Base-by-base conservation (phyloP, 495 filamentous ascomycete genomes). In the Aspergillus diversus region DNA sequence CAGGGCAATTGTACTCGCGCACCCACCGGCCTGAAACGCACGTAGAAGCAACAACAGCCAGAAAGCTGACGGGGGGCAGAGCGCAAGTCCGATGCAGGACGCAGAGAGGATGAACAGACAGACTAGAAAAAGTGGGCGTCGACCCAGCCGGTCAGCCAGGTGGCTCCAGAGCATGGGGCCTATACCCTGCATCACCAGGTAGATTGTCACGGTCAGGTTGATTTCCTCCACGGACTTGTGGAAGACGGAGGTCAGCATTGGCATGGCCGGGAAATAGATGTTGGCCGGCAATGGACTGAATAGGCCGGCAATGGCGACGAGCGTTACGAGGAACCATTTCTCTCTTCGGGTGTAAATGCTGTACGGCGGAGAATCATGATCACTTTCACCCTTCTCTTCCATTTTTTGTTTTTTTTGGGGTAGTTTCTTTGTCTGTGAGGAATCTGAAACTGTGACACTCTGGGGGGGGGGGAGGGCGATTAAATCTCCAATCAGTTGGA, bases 1-100 rank as follows among this genome's bases (percentile, higher is more conserved):
- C 16, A 85, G 69, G 7, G 80, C 78, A 5, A 83, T 69, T 0
- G 76, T 82, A 7, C 71, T 71, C 60, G 72, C 73, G 58, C 69
- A 71, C 5, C 79, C 79, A 42, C 73, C 66, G 37, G 75, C 78
- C 51, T 82, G 79, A 0, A 82, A 21, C 27, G 71, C 74, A 0
- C 79, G 67, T 5, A 82, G 74, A 17, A 78, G 66, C 6, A 81
- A 34, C 0, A 82, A 61, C 39, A 43, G 39, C 39, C 39, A 43
- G 1, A 72, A 74, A 0, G 74, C 70, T 56, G 74, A 82, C 32
- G 65, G 71, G 43, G 70, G 72, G 53, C 80, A 76, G 7, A 81
- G 35, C 5, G 71, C 77, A 8, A 82, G 69, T 9, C 75, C 79
- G 34, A 82, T 63, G 37, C 77, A 79, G 16, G 75, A 75, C 2